Evolutionary conservation across 2,329 filamentous ascomycete genomes (phyloP).

Genomic region (Podosphaera xanthii): DNA sequence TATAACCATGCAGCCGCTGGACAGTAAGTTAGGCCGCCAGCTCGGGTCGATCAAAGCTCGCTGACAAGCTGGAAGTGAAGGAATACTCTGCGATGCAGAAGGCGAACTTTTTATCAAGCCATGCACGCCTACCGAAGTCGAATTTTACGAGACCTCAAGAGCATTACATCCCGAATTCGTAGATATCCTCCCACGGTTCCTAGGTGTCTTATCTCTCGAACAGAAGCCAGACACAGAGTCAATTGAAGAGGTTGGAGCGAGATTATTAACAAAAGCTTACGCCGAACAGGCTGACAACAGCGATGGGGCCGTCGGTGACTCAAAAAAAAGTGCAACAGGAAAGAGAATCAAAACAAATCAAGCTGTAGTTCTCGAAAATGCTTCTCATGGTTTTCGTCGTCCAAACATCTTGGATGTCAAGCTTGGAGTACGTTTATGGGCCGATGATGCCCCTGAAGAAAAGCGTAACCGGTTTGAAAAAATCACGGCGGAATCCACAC

Average conservation of each 20-base stretch:
- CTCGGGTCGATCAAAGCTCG: background rate
- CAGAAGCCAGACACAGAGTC: slow-evolving; percentile 24
- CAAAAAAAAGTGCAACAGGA: slow-evolving; percentile 10
- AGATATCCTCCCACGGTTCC: slow-evolving; percentile 61
- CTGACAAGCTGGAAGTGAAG: slow-evolving; percentile 38
- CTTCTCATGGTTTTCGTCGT: slow-evolving; percentile 53
- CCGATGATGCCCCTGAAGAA: slow-evolving; percentile 39
- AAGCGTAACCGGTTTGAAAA: slow-evolving; percentile 38
- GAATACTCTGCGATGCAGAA: slow-evolving; percentile 62
- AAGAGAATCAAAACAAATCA: slow-evolving; percentile 46
- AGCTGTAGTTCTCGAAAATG: slow-evolving; percentile 69
- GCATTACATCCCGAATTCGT: slow-evolving; percentile 48
- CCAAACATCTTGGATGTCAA: slow-evolving; percentile 91
- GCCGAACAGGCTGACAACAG: background rate
- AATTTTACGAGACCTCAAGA: slow-evolving; percentile 58
- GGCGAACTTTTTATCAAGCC: slow-evolving; percentile 87
- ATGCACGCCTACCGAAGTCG: slow-evolving; percentile 63
- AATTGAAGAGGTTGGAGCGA: slow-evolving; percentile 27
- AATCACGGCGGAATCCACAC: slow-evolving; percentile 34
- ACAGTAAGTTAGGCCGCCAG: slow-evolving; percentile 37
- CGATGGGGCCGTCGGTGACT: background rate
- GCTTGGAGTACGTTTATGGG: slow-evolving; percentile 69
- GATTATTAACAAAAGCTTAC: slow-evolving; percentile 6
- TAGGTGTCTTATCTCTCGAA: slow-evolving; percentile 56
- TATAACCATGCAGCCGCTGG: slow-evolving; percentile 63